A percentile compares a stretch with the other conserved stretches of the same genome.
Conservation (phyloP, 1,284 basidiomycete species). For the Cryptococcus wingfieldii region DNA sequence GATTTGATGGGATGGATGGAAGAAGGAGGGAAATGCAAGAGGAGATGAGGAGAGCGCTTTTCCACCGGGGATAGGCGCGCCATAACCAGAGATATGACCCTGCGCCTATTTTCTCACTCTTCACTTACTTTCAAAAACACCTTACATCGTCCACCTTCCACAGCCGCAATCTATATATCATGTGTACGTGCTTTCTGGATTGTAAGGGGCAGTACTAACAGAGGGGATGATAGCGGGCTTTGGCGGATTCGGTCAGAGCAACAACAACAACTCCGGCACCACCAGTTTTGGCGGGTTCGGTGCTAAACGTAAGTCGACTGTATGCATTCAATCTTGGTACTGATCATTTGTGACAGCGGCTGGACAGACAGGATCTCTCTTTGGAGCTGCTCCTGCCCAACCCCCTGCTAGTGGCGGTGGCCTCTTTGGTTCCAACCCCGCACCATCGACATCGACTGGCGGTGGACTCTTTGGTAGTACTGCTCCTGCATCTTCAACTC, state of each 20-base stretch:
- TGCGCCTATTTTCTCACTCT: conserved; percentile 1
- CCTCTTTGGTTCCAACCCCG: conserved; percentile 14
- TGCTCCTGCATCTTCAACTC: conserved; percentile 1
- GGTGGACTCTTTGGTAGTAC: conserved; percentile 7
- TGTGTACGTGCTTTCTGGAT: too few species aligned
- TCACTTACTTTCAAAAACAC: background rate
- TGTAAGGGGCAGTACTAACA: too few species aligned
- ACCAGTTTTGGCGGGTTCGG: conserved; percentile 16
- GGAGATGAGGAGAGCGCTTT: conserved; percentile 1
- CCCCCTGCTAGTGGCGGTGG: conserved; percentile 5
- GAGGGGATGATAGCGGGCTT: conserved; percentile 23
- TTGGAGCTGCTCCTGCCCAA: conserved; percentile 16
- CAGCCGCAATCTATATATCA: background rate
- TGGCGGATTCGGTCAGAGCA: conserved; percentile 35
- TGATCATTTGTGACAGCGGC: background rate
- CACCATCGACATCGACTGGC: conserved; percentile 6
- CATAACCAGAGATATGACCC: rapidly evolving
- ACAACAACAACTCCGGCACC: conserved; percentile 15
- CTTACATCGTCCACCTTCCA: background rate
- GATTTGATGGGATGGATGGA: background rate
- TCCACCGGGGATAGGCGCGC: conserved; percentile 3
- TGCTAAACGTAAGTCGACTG: conserved; percentile 11
- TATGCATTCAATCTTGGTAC: background rate
- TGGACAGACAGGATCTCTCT: conserved; percentile 11
- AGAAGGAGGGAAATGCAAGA: conserved; percentile 3